Conservation (phyloP, 345 rosid species). For the Salix arbutifolia region DNA sequence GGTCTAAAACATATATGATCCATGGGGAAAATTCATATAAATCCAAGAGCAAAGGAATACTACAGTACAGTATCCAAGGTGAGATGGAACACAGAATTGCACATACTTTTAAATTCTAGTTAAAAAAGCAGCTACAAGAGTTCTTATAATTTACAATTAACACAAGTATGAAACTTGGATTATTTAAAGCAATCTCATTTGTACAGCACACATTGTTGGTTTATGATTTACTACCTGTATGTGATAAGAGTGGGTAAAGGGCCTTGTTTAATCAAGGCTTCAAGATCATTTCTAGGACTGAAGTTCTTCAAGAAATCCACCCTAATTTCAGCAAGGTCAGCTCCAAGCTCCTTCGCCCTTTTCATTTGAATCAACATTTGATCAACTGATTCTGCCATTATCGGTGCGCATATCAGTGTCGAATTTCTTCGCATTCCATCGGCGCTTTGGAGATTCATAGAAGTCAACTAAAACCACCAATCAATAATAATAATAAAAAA, state of each 20-base stretch:
- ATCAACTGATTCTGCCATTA: slow-evolving; percentile 54
- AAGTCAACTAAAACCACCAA: slow-evolving; percentile 29
- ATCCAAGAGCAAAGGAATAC: too few species aligned
- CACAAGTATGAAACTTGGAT: too few species aligned
- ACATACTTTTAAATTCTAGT: too few species aligned
- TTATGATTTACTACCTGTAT: slow-evolving; percentile 35
- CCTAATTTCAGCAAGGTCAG: slow-evolving; percentile 54
- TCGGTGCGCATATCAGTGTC: slow-evolving; percentile 44
- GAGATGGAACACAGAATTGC: too few species aligned
- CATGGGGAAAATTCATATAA: slow-evolving; percentile 3
- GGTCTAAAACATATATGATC: slow-evolving; percentile 34
- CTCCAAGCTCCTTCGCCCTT: slow-evolving; percentile 48
- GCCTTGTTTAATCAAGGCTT: slow-evolving; percentile 43
- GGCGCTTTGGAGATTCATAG: slow-evolving; percentile 31
- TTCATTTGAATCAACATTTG: slow-evolving; percentile 42
- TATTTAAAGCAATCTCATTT: not conserved
- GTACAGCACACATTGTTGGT: not conserved
- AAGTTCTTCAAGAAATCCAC: slow-evolving; percentile 52
- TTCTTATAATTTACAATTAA: not conserved
- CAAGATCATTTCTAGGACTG: slow-evolving; percentile 46
- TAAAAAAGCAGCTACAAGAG: not conserved
- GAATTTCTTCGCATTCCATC: slow-evolving; percentile 43
- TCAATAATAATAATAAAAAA: not conserved
- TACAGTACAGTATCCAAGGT: not conserved
- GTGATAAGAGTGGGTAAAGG: slow-evolving; percentile 56